Base-by-base conservation (phyloP, 805 yeast species). In the Yamadazyma scolyti region DNA sequence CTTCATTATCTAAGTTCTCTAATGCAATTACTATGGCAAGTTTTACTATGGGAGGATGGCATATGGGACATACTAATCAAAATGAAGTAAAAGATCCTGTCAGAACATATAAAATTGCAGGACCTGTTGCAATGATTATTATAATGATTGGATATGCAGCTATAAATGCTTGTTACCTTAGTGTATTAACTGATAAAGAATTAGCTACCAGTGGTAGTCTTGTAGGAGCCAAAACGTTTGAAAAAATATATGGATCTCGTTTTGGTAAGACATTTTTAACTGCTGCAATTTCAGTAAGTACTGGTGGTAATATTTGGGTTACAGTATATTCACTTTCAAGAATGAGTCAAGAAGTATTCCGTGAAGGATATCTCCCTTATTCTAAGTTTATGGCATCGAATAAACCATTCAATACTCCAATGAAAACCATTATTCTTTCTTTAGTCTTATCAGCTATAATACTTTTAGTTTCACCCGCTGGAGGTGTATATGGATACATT, bases 1-100 rank as follows among this genome's bases (percentile, higher is more conserved):
- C 46, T 1, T 54, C 71, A 1, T 24, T 65, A 2, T 57, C 81
- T 0, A 63, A 73, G 1, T 54, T 77, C 35, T 70, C 81, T 0
- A 56, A 73, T 27, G 80, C 81, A 0, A 64, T 77, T 16, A 65
- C 77, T 14, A 74, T 73, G 43, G 77, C 81, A 2, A 63, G 73
- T 35, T 79, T 75, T 56, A 72, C 80, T 4, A 75, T 68, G 39
- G 65, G 73, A 4, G 86, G 86, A 3, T 79, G 84, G 83, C 74
- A 69, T 40, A 55, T 72, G 6, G 77, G 77, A 6, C 82, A 77
- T 45, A 67, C 77, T 0, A 79, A 75, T 9, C 62, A 79, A 3
- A 74, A 77, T 28, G 86, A 79, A 45, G 71, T 79, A 21, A 68
- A 71, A 36, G 71, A 78, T 37, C 85, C 84, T 1, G 60, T 61